phyloP scores from a whole-genome alignment of 768 basidiomycete genomes.

The Lentinus brumalis region DNA sequence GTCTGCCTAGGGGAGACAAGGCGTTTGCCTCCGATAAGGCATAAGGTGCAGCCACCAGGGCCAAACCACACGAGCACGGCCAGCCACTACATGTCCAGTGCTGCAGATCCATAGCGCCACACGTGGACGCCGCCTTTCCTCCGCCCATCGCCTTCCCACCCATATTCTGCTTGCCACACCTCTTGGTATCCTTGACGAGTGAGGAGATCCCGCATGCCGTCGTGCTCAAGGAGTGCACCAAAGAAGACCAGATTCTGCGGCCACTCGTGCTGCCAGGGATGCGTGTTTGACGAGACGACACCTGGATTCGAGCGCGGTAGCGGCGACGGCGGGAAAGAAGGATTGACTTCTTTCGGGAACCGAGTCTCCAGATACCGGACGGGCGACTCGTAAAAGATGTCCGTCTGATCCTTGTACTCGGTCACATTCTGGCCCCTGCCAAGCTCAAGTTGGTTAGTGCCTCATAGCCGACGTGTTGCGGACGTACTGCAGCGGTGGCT shows the following conservation, averaged over 20 bases:
- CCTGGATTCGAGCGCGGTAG: conserved; percentile 55
- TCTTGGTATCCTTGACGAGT: conserved; percentile 18
- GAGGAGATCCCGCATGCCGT: conserved; percentile 18
- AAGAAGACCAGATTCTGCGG: conserved; percentile 84
- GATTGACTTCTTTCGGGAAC: conserved; percentile 68
- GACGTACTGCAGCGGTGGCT: conserved; percentile 84
- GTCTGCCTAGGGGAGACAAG: too few relatives aligned
- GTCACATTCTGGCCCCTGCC: conserved; percentile 51
- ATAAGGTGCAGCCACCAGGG: too few relatives aligned
- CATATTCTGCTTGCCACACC: conserved; percentile 26
- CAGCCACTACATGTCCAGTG: background rate
- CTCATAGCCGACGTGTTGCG: conserved; percentile 1
- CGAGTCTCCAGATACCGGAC: conserved; percentile 59
- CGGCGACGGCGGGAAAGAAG: conserved; percentile 64
- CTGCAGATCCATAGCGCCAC: conserved; percentile 11
- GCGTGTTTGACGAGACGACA: conserved; percentile 25
- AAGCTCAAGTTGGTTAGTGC: conserved; percentile 6
- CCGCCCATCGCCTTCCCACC: conserved; percentile 29
- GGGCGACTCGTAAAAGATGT: conserved; percentile 78
- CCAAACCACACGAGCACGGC: background rate
- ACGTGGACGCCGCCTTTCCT: conserved; percentile 30
- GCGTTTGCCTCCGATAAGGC: too few relatives aligned
- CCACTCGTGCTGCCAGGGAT: conserved; percentile 72
- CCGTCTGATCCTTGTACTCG: conserved; percentile 78
- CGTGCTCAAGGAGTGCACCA: conserved; percentile 61